Percentiles rank a stretch among this genome's conserved stretches.
Evolutionary conservation across 2,329 filamentous ascomycete genomes (phyloP).

Genomic region (Apiospora saccharicola): DNA sequence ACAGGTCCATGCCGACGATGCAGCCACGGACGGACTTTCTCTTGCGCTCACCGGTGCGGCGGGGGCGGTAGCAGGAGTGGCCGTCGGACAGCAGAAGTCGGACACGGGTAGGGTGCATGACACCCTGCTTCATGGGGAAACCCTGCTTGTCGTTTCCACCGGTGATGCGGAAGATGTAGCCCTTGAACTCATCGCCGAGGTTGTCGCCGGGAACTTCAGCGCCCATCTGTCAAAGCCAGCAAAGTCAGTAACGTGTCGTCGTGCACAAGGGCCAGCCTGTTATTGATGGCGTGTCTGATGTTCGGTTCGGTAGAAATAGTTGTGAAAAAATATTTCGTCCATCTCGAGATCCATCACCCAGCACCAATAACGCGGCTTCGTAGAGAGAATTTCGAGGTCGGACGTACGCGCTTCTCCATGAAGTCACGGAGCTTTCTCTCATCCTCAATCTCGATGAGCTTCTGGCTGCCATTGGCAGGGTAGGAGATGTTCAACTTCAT

Average conservation of each 20-base stretch:
- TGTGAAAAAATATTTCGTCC: conserved; percentile 6
- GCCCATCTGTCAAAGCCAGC: conserved; percentile 69
- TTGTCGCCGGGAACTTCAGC: conserved; percentile 92
- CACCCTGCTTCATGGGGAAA: conserved; percentile 99
- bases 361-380: conserved; percentile 9
- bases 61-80: conserved; percentile 99
- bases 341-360: conserved; percentile 7
- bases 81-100: conserved; percentile 93
- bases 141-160: conserved; percentile 99
- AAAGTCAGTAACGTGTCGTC: conserved; percentile 24
- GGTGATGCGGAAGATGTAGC: conserved; percentile 99
- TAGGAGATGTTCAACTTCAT: conserved; percentile 83
- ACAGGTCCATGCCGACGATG: conserved; percentile 96
- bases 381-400: conserved; percentile 22
- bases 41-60: conserved; percentile 98
- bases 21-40: conserved; percentile 98
- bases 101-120: conserved; percentile 98
- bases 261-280: neutral
- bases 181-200: conserved; percentile 99
- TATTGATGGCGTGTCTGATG: neutral
- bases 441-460: conserved; percentile 99
- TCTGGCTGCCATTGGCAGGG: conserved; percentile 99
- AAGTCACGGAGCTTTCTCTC: conserved; percentile 99
- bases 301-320: conserved; percentile 15
- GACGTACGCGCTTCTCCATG: conserved; percentile 93